phyloP scores from a whole-genome alignment of 75 land plant species.

The Adiantum capillusveneris region DNA sequence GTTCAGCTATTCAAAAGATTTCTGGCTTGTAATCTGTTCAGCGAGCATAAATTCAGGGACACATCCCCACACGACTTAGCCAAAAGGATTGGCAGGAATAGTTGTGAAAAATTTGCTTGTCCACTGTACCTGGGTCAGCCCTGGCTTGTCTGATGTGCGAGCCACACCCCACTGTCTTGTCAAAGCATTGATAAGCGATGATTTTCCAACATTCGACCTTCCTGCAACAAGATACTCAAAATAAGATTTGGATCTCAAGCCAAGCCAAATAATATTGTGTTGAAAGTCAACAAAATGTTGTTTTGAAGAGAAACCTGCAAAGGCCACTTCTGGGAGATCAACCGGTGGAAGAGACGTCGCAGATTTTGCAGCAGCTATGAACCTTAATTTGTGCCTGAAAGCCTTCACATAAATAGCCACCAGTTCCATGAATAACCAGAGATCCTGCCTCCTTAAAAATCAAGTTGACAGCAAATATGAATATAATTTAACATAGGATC shows the following conservation, averaged over 20 bases:
- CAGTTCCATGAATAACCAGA: no score
- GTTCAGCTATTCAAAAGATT: no score
- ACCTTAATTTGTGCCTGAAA: slow-evolving; percentile 73
- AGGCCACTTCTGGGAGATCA: slow-evolving; percentile 90
- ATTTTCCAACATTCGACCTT: slow-evolving; percentile 98
- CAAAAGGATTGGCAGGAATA: no score
- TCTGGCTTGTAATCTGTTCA: no score
- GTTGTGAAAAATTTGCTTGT: no score
- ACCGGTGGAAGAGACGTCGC: slow-evolving; percentile 78
- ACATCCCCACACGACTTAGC: no score
- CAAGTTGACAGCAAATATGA: no score
- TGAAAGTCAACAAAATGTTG: not conserved
- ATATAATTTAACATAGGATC: no score
- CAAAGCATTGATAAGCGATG: slow-evolving; percentile 89
- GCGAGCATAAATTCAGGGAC: no score
- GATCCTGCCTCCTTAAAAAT: no score
- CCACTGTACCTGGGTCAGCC: slow-evolving; percentile 71
- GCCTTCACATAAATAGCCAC: no score
- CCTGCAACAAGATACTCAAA: slow-evolving; percentile 31
- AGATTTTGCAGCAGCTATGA: slow-evolving; percentile 90
- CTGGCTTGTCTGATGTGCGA: slow-evolving; percentile 96
- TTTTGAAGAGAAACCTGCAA: slow-evolving; percentile 99
- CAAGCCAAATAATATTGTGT: not conserved
- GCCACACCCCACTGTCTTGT: slow-evolving; percentile 98
- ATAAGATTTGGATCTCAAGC: slow-evolving; percentile 5